Evolutionary conservation across 2,329 filamentous ascomycete species (phyloP), one percentile per base, ranked within the genome.

Genomic region (Davidsoniella eucalypti): DNA sequence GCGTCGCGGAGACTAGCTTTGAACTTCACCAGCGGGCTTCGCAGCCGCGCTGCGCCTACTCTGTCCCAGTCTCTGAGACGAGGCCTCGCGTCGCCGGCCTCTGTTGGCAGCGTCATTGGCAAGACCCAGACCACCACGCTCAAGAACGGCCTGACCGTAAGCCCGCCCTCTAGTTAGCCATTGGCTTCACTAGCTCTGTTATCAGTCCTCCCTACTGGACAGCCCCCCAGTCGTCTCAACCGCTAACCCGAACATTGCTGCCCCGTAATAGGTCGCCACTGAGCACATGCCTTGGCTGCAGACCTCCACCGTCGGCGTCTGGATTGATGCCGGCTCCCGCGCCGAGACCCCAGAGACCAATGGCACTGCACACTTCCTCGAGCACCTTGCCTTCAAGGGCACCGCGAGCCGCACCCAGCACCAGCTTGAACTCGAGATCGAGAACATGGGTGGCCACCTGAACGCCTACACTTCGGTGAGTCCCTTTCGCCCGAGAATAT

Each of bases 371-470:
- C 92, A 98, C 75, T 98, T 98, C 77, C 80, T 98, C 62, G 92
- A 98, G 78, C 92, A 98, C 75, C 79, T 98, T 68, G 93, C 93
- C 61, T 98, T 98, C 82, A 98, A 98, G 86, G 92, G 92, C 61
- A 98, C 92, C 59, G 76, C 84, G 69, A 94, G 84, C 74, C 80
- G 92, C 69, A 87, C 84, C 57, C 92, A 98, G 71, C 84, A 93
- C 67, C 92, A 98, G 73, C 76, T 98, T 66, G 92, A 98, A 75
- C 82, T 98, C 57, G 92, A 98, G 75, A 96, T 98, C 64, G 92
- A 98, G 78, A 98, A 98, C 74, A 95, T 98, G 86, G 92, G 92
- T 67, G 92, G 87, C 57, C 92, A 98, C 73, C 78, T 98, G 61
- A 98, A 98, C 71, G 92, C 92, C 67, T 98, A 98, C 76, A 98